phyloP scores from a whole-genome alignment of 371 early-diverging fungal genomes.

The Blakeslea trispora region DNA sequence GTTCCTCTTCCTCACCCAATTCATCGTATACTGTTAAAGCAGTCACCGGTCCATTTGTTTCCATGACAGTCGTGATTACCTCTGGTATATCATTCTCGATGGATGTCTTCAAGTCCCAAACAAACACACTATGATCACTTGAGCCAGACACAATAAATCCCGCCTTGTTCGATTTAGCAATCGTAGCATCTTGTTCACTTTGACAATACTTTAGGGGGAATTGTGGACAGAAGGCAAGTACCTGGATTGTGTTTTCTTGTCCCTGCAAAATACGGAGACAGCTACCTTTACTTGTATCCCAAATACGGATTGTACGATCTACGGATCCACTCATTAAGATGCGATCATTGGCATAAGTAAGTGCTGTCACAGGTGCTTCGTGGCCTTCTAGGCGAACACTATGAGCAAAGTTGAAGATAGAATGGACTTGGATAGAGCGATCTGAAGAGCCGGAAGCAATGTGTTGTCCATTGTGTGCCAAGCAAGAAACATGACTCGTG shows the following conservation, averaged over 20 bases:
- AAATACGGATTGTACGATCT: conserved; percentile 77
- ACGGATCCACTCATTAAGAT: conserved; percentile 68
- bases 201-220: conserved; percentile 7
- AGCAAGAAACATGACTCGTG: conserved; percentile 71
- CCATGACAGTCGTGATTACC: conserved; percentile 22
- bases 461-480: conserved; percentile 65
- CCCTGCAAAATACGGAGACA: conserved; percentile 41
- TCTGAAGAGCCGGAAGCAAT: conserved; percentile 83
- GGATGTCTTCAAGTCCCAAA: conserved; percentile 25
- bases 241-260: conserved; percentile 25
- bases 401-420: conserved; percentile 4
- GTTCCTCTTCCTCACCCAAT: neutral
- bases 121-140: conserved; percentile 24
- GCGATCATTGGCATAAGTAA: conserved; percentile 7
- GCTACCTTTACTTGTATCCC: conserved; percentile 55
- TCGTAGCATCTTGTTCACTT: conserved; percentile 1
- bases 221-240: conserved; percentile 1
- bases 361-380: conserved; percentile 21
- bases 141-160: conserved; percentile 26
- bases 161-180: conserved; percentile 9
- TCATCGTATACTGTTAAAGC: conserved; percentile 23
- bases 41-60: conserved; percentile 21
- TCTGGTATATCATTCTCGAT: conserved; percentile 5
- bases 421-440: conserved; percentile 33
- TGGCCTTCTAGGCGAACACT: conserved; percentile 3